Evolutionary conservation across 2,329 filamentous ascomycete genomes (phyloP).

Genomic region (Nothophoma quercina): DNA sequence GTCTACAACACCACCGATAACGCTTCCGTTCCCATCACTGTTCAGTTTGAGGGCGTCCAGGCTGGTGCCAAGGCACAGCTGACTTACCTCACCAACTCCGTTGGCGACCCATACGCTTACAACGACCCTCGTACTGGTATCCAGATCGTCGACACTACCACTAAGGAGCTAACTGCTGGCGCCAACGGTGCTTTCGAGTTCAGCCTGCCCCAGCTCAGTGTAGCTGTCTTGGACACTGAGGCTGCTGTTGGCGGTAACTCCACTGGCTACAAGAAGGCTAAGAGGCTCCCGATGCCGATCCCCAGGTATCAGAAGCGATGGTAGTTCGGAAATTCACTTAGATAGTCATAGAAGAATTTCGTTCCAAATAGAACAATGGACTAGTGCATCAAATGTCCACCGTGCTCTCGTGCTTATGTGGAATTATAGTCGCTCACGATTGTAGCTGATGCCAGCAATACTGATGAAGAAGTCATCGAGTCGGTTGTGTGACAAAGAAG

Average conservation of each 20-base stretch:
- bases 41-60: constrained; percentile 40
- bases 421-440: too few species aligned
- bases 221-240: constrained; percentile 61
- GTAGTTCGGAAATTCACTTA: too few species aligned
- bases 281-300: constrained; percentile 10
- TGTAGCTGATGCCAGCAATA: too few species aligned
- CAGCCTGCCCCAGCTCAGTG: constrained; percentile 61
- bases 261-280: constrained; percentile 16
- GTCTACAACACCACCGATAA: constrained; percentile 57
- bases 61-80: constrained; percentile 42
- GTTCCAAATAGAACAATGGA: too few species aligned
- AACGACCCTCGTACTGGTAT: constrained; percentile 58
- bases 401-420: too few species aligned
- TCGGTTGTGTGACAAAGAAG: too few species aligned
- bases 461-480: too few species aligned
- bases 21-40: constrained; percentile 28
- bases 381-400: too few species aligned
- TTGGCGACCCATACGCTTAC: constrained; percentile 48
- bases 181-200: constrained; percentile 61
- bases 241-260: constrained; percentile 8
- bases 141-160: constrained; percentile 46
- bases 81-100: constrained; percentile 55
- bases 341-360: too few species aligned
- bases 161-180: constrained; percentile 36
- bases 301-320: constrained; percentile 14